phyloP scores from a whole-genome alignment of 2,329 filamentous ascomycete genomes.

The Helminthosporium solani region DNA sequence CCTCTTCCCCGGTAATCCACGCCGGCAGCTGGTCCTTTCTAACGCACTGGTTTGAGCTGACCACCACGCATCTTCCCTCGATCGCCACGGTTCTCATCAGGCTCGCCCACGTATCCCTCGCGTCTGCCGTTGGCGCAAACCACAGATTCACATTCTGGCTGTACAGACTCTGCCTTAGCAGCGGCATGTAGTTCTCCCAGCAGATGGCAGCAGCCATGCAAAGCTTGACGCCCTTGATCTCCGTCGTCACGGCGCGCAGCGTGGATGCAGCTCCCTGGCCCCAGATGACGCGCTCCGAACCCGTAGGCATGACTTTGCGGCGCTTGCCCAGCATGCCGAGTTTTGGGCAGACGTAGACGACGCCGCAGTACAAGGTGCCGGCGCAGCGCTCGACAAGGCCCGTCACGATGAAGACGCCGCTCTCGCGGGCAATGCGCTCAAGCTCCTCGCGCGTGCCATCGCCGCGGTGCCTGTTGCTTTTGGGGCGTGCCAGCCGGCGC shows the following conservation, averaged over 20 bases:
- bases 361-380: conserved; percentile 81
- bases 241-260: conserved; percentile 74
- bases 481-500: conserved; percentile 56
- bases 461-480: conserved; percentile 54
- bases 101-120: conserved; percentile 75
- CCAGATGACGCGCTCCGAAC: conserved; percentile 81
- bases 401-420: conserved; percentile 77
- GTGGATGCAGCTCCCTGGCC: conserved; percentile 80
- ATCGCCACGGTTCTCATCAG: conserved; percentile 79
- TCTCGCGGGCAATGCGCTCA: conserved; percentile 72
- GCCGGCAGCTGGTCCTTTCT: conserved; percentile 57
- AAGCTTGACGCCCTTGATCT: conserved; percentile 74
- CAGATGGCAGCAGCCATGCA: conserved; percentile 87
- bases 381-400: conserved; percentile 78
- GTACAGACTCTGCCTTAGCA: conserved; percentile 81
- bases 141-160: conserved; percentile 90
- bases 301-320: conserved; percentile 91
- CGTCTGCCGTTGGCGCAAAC: conserved; percentile 86
- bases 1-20: conserved; percentile 51
- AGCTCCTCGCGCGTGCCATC: conserved; percentile 79
- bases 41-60: conserved; percentile 83
- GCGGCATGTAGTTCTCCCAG: conserved; percentile 96
- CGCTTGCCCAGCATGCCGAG: conserved; percentile 78
- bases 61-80: conserved; percentile 82
- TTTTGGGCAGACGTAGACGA: conserved; percentile 76